Evolutionary conservation across 2,329 filamentous ascomycete genomes (phyloP).

Genomic region (Madurella mycetomatis): DNA sequence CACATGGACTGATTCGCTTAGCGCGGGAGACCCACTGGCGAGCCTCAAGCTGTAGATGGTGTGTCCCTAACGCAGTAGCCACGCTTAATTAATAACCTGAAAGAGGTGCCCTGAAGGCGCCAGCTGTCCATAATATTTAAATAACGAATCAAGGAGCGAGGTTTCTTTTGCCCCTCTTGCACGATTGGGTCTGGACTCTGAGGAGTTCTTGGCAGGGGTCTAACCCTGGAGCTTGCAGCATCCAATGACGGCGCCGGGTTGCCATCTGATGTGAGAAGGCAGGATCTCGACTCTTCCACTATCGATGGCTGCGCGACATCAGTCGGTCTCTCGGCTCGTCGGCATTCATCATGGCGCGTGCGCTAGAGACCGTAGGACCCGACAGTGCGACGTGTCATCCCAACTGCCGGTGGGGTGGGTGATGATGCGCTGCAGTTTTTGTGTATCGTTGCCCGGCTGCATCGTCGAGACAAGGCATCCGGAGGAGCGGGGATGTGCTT

Average conservation of each 20-base stretch:
- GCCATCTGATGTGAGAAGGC: background rate
- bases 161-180: background rate
- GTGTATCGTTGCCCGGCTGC: background rate
- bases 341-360: background rate
- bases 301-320: background rate
- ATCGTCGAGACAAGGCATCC: too few relatives aligned
- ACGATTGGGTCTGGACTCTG: background rate
- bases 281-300: background rate
- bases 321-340: background rate
- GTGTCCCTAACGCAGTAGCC: too few relatives aligned
- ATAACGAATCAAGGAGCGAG: background rate
- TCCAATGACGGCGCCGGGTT: background rate
- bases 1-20: background rate
- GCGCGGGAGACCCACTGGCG: background rate
- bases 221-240: background rate
- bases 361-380: too few relatives aligned
- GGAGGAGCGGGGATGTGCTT: too few relatives aligned
- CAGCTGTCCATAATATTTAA: constrained; percentile 1
- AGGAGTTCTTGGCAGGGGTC: constrained; percentile 7
- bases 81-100: too few relatives aligned
- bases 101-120: background rate
- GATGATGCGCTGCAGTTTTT: background rate
- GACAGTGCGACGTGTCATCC: background rate
- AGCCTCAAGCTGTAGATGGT: too few relatives aligned
- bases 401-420: background rate